phyloP scores from a whole-genome alignment of 1,139 yeast species.

The Kodamaea anthophila region DNA sequence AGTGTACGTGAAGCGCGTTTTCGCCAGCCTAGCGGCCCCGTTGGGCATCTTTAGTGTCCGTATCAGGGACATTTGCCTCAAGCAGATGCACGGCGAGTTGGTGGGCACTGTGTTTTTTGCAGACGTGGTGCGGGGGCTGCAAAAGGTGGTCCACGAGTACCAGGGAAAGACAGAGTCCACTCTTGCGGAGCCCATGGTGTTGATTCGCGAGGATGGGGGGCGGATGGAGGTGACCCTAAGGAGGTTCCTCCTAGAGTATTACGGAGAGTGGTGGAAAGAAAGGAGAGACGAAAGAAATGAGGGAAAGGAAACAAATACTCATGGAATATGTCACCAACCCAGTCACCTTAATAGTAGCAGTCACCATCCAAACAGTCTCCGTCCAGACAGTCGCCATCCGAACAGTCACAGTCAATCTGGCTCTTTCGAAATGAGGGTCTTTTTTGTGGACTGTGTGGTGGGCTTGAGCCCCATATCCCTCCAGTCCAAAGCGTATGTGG shows the following conservation, averaged over 20 bases:
- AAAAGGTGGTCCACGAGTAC: constrained; percentile 18
- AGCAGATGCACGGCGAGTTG: constrained; percentile 13
- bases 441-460: constrained; percentile 46
- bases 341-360: too few species aligned
- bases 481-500: constrained; percentile 44
- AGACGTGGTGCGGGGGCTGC: background rate
- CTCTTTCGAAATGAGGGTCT: constrained; percentile 22
- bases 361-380: too few species aligned
- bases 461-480: constrained; percentile 58
- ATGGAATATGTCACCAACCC: too few species aligned
- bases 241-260: constrained; percentile 44
- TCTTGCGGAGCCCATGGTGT: constrained; percentile 17
- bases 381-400: too few species aligned
- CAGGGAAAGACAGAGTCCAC: constrained; percentile 15
- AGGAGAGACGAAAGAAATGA: too few species aligned
- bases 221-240: constrained; percentile 35
- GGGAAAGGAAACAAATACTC: constrained; percentile 7
- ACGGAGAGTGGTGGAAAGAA: constrained; percentile 48
- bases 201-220: constrained; percentile 20
- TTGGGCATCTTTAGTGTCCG: constrained; percentile 42
- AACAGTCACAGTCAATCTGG: background rate
- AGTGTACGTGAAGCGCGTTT: constrained; percentile 18
- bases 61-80: constrained; percentile 21
- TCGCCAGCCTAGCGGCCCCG: constrained; percentile 20
- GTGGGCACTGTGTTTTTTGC: constrained; percentile 24